Evolutionary conservation across 2,329 filamentous ascomycete species (phyloP).

Genomic region (Epichloe hybrida): DNA sequence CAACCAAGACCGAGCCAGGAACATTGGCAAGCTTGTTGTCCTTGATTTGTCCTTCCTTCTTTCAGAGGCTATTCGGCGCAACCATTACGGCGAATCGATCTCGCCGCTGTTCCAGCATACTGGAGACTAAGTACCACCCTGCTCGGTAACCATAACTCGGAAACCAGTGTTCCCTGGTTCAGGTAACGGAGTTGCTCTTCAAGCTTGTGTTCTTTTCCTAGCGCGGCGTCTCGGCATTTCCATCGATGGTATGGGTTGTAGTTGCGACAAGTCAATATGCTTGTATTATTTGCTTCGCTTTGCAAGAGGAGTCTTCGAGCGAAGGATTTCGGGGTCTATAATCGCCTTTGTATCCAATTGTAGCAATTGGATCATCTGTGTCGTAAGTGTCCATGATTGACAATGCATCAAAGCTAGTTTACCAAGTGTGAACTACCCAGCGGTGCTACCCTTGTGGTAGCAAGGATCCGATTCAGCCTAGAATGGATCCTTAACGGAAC

Average conservation of each 20-base stretch:
- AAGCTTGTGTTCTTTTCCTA: slow-evolving; percentile 10
- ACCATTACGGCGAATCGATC: slow-evolving; percentile 88
- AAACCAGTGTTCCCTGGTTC: slow-evolving; percentile 1
- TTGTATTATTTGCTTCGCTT: not conserved
- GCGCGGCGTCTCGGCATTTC: slow-evolving; percentile 22
- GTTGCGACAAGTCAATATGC: not conserved
- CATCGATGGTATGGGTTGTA: not conserved
- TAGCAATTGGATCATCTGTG: not conserved
- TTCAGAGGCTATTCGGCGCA: slow-evolving; percentile 84
- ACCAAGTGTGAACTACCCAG: slow-evolving; percentile 30
- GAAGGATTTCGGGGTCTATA: not conserved
- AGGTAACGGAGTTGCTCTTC: not conserved
- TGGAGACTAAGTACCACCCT: slow-evolving; percentile 29
- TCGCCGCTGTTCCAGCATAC: slow-evolving; percentile 56
- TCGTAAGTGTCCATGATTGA: not conserved
- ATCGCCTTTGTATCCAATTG: not conserved
- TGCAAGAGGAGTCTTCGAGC: not conserved
- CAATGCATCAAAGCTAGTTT: not conserved
- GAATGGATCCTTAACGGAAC: slow-evolving; percentile 69
- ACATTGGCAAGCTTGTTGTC: slow-evolving; percentile 71
- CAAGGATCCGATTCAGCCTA: slow-evolving; percentile 56
- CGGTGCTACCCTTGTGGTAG: slow-evolving; percentile 62
- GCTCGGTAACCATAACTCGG: not conserved
- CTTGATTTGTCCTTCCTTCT: slow-evolving; percentile 81
- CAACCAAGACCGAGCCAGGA: slow-evolving; percentile 53